Evolutionary conservation across 768 basidiomycete genomes (phyloP).

Genomic region (Amanita inopinata): DNA sequence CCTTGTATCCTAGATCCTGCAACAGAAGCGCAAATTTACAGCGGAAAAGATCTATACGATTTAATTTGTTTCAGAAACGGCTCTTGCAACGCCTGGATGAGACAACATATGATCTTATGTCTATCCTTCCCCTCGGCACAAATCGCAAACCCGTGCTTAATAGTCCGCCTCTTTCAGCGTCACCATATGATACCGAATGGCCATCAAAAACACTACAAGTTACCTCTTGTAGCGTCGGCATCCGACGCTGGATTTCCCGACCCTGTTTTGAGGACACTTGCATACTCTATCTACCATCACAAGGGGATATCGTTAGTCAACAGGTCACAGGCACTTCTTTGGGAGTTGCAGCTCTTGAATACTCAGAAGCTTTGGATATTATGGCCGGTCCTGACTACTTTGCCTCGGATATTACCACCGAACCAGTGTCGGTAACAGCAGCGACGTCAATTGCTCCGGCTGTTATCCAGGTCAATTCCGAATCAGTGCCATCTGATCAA

Average conservation of each 20-base stretch:
- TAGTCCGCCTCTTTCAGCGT: conserved; percentile 13
- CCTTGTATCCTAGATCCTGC: conserved; percentile 48
- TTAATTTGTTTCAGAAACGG: conserved; percentile 38
- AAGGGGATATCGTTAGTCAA: conserved; percentile 25
- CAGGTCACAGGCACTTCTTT: conserved; percentile 39
- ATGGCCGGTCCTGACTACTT: conserved; percentile 40
- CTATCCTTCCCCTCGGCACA: conserved; percentile 35
- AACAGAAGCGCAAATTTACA: conserved; percentile 24
- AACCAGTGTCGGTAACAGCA: background rate
- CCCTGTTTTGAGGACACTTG: conserved; percentile 72
- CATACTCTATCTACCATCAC: conserved; percentile 38
- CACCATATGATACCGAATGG: conserved; percentile 23
- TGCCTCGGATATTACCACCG: background rate
- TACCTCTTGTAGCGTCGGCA: conserved; percentile 39
- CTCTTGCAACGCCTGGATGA: conserved; percentile 38
- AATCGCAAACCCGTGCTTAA: conserved; percentile 16
- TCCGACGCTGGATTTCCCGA: conserved; percentile 61
- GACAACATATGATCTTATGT: conserved; percentile 29
- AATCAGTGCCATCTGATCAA: background rate
- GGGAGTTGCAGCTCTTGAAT: conserved; percentile 66
- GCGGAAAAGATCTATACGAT: conserved; percentile 30
- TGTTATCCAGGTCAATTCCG: conserved; percentile 3
- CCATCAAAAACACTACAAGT: conserved; percentile 23
- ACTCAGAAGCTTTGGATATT: conserved; percentile 55
- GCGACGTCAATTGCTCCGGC: conserved; percentile 12